Evolutionary conservation across 2,329 filamentous ascomycete species (phyloP), one percentile per base, ranked within the genome.

Genomic region (Epicoccum sorghinum): DNA sequence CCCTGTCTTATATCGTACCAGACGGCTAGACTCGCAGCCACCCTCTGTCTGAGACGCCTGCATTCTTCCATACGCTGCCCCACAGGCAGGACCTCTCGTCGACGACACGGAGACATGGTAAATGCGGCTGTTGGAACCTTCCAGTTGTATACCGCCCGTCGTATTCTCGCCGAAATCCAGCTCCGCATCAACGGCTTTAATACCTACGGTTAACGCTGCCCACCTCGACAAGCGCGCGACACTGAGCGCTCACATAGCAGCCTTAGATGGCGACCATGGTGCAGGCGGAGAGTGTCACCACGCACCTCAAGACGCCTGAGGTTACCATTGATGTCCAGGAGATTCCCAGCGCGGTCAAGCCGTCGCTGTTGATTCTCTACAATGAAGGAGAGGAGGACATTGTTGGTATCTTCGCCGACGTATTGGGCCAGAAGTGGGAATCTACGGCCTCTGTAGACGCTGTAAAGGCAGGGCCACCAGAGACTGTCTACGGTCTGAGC

Each of bases 401-500:
- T 59, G 86, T 93, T 25, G 84, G 85, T 22, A 78, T 90, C 30
- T 89, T 93, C 63, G 90, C 90, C 24, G 89, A 93, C 66, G 87
- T 93, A 7, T 77, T 95, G 37, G 90, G 91, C 12, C 90, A 92
- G 70, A 83, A 87, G 18, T 88, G 84, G 75, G 83, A 82, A 55
- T 78, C 88, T 38, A 83, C 84, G 47, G 73, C 78, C 29, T 77
- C 81, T 50, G 81, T 89, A 72, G 76, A 79, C 57, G 76, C 83
- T 40, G 78, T 86, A 64, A 79, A 78, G 60, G 65, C 75, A 45
- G 77, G 83, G 46, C 82, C 89, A 65, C 77, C 82, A 65, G 84
- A 86, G 58, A 80, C 84, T n/a, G 87, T 93, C 7, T 79, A 91
- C 41, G 90, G 89, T 3, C 79, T 93, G 45, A 74, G 79, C 38